phyloP scores from a whole-genome alignment of 2,329 filamentous ascomycete genomes.

The Phaeoacremonium minimum region DNA sequence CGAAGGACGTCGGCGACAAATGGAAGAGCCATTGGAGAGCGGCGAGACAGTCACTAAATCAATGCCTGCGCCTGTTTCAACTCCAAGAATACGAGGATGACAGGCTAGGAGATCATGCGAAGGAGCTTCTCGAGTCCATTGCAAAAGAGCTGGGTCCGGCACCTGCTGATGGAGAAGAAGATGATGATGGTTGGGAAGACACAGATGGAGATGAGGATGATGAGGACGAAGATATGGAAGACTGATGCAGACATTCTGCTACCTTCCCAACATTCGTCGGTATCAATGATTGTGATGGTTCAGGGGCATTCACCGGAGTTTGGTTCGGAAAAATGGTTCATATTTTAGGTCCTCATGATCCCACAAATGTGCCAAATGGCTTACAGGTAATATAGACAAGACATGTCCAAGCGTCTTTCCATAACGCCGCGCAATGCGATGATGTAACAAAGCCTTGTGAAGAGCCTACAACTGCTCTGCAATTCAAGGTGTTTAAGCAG shows the following conservation, averaged over 20 bases:
- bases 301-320: not conserved
- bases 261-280: too few species aligned
- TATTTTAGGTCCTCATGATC: constrained; percentile 1
- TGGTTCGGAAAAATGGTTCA: not conserved
- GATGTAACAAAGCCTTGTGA: too few species aligned
- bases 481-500: too few species aligned
- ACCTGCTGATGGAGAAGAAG: constrained; percentile 50
- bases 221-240: constrained; percentile 50
- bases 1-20: constrained; percentile 25
- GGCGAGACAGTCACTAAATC: constrained; percentile 77
- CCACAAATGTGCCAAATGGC: too few species aligned
- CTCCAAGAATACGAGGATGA: constrained; percentile 83
- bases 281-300: too few species aligned
- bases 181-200: constrained; percentile 39
- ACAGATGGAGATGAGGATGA: constrained; percentile 43
- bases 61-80: constrained; percentile 75
- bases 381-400: too few species aligned
- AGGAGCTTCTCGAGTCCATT: constrained; percentile 63
- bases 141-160: constrained; percentile 61
- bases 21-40: constrained; percentile 65
- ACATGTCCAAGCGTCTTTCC: too few species aligned
- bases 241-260: too few species aligned
- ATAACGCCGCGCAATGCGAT: too few species aligned
- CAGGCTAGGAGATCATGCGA: constrained; percentile 68
- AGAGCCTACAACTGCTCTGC: too few species aligned